Conservation (phyloP, 352 stramenopile species). For the Phytophthora constricta region DNA sequence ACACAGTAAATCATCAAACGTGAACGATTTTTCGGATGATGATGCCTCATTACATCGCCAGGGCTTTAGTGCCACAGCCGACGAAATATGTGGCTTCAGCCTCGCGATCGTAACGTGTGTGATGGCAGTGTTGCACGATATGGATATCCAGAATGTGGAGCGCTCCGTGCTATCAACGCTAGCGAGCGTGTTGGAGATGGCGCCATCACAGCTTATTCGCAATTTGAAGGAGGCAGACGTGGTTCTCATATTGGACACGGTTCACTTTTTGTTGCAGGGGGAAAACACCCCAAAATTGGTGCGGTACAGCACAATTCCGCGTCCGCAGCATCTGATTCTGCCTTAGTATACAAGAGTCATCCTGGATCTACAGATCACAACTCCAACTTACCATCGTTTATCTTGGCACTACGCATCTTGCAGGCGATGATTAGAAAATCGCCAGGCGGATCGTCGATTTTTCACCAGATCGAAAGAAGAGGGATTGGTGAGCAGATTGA, state of each 20-base stretch:
- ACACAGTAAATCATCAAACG: constrained; percentile 13
- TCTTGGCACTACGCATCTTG: constrained; percentile 78
- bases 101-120: constrained; percentile 52
- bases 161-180: constrained; percentile 68
- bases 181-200: constrained; percentile 78
- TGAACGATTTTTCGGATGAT: constrained; percentile 10
- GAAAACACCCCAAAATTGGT: constrained; percentile 23
- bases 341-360: background rate
- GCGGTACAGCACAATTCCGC: background rate
- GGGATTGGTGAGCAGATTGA: constrained; percentile 82
- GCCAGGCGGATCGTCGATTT: constrained; percentile 59
- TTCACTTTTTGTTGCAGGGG: constrained; percentile 73
- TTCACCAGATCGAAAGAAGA: constrained; percentile 83
- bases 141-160: constrained; percentile 77
- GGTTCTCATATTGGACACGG: constrained; percentile 69
- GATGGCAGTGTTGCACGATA: constrained; percentile 53
- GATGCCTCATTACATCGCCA: constrained; percentile 17
- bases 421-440: constrained; percentile 76
- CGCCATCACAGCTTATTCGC: constrained; percentile 59
- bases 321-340: background rate
- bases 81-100: constrained; percentile 61
- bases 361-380: constrained; percentile 30
- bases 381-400: constrained; percentile 60
- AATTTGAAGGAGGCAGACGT: constrained; percentile 57
- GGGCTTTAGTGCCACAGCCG: constrained; percentile 33